Evolutionary conservation across 1,284 basidiomycete species (phyloP), one percentile per base, ranked within the genome.

Genomic region (Tilletiaria anomala): DNA sequence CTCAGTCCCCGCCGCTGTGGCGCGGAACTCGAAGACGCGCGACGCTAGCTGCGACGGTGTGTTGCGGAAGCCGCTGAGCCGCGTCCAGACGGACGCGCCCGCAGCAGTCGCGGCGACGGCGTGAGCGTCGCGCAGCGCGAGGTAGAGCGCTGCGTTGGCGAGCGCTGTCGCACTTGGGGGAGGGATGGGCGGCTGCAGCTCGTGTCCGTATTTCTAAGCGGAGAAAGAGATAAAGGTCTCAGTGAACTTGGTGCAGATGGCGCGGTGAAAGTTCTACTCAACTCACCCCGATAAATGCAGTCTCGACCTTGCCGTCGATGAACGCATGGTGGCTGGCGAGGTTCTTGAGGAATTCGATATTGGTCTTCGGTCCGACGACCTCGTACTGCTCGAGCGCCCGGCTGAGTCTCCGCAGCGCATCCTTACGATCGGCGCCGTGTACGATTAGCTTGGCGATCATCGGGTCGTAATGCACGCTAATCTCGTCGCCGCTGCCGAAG

Each of bases 391-490:
- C 81, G 35, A 93, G 69, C 4, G 84, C 86, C 40, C 78, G 77
- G 6, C 81, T 71, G 44, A 93, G 73, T 56, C 84, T 73, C 6
- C 83, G 73, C 48, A 94, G 68, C 0, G 88, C 88, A 59, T 88
- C 83, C 2, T 76, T 77, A n/a, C 88, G 75, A 67, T 91, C 83
- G 26, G 78, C 71, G 10, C 83, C 88, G 55, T 87, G 83, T 6
- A 85, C 85, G 32, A 93, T 81, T n/a, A 93, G 77, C 55, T 87
- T 87, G 20, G 85, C 79, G 48, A 89, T 89, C 79, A 93, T 83
- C 0, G 88, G 86, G 58, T 94, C 88, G 66, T 94, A 94, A 35
- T 58, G 49, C 4, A 61, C 56, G 17, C 36, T 43, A 46, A 93
- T 87, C 59, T 86, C 80, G 43, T 88, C 78, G 11, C 84, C 85